Percentiles rank a stretch among this genome's conserved stretches.
Evolutionary conservation across 305 asterid genomes (phyloP).

Genomic region (Ilex paraguariensis): DNA sequence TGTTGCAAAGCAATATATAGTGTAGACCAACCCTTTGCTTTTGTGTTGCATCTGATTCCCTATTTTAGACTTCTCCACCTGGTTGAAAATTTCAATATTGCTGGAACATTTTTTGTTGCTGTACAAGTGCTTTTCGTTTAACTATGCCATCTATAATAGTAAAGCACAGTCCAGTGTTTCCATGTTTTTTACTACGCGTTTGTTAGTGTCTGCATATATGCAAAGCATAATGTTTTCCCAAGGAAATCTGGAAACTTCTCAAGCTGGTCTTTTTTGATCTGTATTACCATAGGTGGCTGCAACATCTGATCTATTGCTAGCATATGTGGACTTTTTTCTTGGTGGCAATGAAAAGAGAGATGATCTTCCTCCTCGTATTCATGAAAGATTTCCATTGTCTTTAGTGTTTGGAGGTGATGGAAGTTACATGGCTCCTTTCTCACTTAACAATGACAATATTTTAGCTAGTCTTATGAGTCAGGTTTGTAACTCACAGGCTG

Average conservation of each 20-base stretch:
- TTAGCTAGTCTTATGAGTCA: constrained; percentile 96
- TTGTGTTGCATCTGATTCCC: too few relatives aligned
- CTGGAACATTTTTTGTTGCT: too few relatives aligned
- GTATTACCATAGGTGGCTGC: constrained; percentile 74
- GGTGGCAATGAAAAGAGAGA: constrained; percentile 97
- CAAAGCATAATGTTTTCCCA: too few relatives aligned
- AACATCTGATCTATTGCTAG: constrained; percentile 93
- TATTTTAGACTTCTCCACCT: too few relatives aligned
- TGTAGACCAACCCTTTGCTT: too few relatives aligned
- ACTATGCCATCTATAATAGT: too few relatives aligned
- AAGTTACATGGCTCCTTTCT: constrained; percentile 90
- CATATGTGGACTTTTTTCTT: constrained; percentile 85
- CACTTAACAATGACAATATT: constrained; percentile 80
- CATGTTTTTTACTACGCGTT: too few relatives aligned
- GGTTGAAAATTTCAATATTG: too few relatives aligned
- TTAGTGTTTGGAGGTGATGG: constrained; percentile 96
- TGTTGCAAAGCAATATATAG: too few relatives aligned
- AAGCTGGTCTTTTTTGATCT: constrained; percentile 16
- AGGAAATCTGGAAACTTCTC: not conserved
- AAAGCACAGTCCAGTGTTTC: too few relatives aligned
- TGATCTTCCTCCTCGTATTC: constrained; percentile 87
- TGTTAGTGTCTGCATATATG: too few relatives aligned
- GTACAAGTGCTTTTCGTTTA: too few relatives aligned
- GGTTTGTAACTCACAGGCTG: constrained; percentile 40
- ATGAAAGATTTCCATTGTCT: constrained; percentile 83